Evolutionary conservation across 2,329 filamentous ascomycete species (phyloP), one percentile per base, ranked within the genome.

Genomic region (Penicillium sp.): DNA sequence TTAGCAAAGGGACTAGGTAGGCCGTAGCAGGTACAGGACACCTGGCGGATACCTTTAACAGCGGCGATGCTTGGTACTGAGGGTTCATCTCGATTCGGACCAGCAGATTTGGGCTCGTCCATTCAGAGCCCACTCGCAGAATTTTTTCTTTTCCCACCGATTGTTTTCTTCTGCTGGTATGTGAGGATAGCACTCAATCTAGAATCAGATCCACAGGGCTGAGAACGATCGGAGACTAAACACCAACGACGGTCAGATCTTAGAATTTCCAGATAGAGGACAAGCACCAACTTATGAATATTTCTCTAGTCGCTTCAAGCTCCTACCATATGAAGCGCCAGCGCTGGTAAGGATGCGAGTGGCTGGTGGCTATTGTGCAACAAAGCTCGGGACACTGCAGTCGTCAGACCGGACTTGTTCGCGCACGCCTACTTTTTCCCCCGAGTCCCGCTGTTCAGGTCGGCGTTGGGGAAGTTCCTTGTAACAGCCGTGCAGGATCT

Each of bases 191-290:
- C 48, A 31, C 35, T 45, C 47, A 31, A 41, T 50, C 41, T 52
- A 21, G 55, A 57, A 54, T 35, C 55, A 45, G 55, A 48, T 58
- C 45, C 60, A 58, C 60, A 61, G 60, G 60, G 60, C 60, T 61
- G 60, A 61, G 41, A 41, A 57, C 45, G n/a, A 53, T 57, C 54
- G 30, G 54, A 58, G 29, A 51, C 48, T 58, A 53, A 61, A 61
- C 41, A 49, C 21, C 35, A 23, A 51, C 48, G 48, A 45, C 46
- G 48, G 45, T 51, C 47, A 58, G 38, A 58, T 30, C 35, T 8
- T n/a, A 19, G 3, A 21, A 45, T 26, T 17, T 41, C 38, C 29
- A 8, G 44, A 26, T 7, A 26, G 31, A 50, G 47, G 23, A 58
- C 35, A n/a, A 38, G 31, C 15, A 15, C 26, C 23, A 51, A 30